Base-by-base conservation (phyloP, 345 rosid genomes). In the Eucalyptus camaldulensis region DNA sequence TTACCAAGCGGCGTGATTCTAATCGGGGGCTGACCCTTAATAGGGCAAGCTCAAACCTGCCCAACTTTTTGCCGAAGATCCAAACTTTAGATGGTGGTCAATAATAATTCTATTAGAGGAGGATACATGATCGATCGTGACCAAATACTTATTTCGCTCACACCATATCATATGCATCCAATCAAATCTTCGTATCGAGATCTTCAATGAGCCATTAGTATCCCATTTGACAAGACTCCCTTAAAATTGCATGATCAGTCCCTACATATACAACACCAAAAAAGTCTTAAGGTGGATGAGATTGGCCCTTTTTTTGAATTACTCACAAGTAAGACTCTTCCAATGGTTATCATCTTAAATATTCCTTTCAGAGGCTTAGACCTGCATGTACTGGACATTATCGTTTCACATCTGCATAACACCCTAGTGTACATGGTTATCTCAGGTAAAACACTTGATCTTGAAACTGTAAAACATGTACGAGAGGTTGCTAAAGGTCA, bases 81-180 rank as follows among this genome's bases (percentile, higher is more conserved):
- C 72, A 13, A 62, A 27, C 72, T 62, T 62, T 27, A 29, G 21
- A 67, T 15, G 40, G 76, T 7, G 5, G 40, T n/a, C 40, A 15
- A 3, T 3, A n/a, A n/a, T n/a, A 14, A 8, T n/a, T 33, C 6
- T 13, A 67, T 1, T 7, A 67, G 21, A 15, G 5, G 76, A n/a
- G 40, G 22, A 67, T 15, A 33, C 37, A 9, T 4, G 40, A n/a
- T n/a, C 4, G 76, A n/a, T 17, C 2, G 0, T 2, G 3, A 67
- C 40, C 76, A 15, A 0, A n/a, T 67, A 1, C 2, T 9, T 67
- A 15, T n/a, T 67, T 3, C 12, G 0, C 7, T 8, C 4, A 3
- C 76, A 67, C 0, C 80, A 31, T 67, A 15, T 8, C 40, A 67
- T 1, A 8, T 14, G 5, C 40, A 15, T n/a, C 21, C 8, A 67